Evolutionary conservation across 345 rosid species (phyloP).

Genomic region (Hibiscus syriacus): DNA sequence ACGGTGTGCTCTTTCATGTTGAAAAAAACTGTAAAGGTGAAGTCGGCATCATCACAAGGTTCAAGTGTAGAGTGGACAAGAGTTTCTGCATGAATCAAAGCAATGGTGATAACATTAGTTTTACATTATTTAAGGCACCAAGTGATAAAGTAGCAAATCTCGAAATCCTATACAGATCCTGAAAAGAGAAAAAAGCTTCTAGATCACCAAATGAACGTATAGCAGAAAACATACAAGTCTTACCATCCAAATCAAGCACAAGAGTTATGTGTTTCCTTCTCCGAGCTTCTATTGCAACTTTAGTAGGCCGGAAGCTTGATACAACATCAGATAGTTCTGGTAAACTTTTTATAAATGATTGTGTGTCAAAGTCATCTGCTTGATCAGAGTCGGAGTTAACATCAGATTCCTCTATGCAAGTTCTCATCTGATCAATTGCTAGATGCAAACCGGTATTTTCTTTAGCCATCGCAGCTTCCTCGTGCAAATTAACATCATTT

Average conservation of each 20-base stretch:
- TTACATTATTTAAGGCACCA: not conserved
- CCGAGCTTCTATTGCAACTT: constrained; percentile 34
- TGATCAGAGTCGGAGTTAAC: constrained; percentile 40
- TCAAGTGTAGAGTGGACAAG: constrained; percentile 86
- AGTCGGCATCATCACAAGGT: constrained; percentile 62
- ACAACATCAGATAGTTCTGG: constrained; percentile 89
- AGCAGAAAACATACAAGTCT: constrained; percentile 20
- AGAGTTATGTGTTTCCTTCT: constrained; percentile 59
- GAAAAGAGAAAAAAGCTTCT: not conserved
- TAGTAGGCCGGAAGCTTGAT: constrained; percentile 38
- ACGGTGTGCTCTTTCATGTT: too few species aligned
- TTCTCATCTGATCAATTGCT: constrained; percentile 59
- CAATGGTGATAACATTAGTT: constrained; percentile 3
- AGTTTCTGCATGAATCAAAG: constrained; percentile 54
- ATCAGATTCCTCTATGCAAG: constrained; percentile 42
- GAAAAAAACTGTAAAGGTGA: too few species aligned
- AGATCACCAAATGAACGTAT: not conserved
- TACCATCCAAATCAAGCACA: constrained; percentile 89
- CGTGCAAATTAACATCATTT: constrained; percentile 35
- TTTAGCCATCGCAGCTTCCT: constrained; percentile 29
- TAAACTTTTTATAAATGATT: constrained; percentile 54
- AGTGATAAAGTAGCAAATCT: not conserved
- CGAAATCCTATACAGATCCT: not conserved
- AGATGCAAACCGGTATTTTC: constrained; percentile 47
- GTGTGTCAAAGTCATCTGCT: constrained; percentile 74